Conservation (phyloP, 345 rosid genomes). For the Citrus maxima region DNA sequence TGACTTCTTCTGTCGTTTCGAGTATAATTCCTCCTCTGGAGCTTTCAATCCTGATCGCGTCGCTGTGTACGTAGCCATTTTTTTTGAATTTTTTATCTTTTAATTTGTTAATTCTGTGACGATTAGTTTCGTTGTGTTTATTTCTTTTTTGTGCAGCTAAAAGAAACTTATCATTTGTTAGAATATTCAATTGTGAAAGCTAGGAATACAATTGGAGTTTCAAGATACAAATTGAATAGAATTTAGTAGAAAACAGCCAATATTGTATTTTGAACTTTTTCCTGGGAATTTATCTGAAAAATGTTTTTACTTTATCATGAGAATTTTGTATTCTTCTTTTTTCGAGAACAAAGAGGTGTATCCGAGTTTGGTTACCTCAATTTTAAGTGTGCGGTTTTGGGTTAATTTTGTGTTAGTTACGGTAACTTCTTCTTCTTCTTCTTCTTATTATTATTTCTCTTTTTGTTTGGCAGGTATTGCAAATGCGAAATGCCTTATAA, state of each 20-base stretch:
- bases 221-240: neutral
- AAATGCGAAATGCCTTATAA: slow-evolving; percentile 99
- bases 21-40: slow-evolving; percentile 83
- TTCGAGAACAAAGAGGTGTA: neutral
- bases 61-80: slow-evolving; percentile 64
- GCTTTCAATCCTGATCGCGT: slow-evolving; percentile 91
- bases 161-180: neutral
- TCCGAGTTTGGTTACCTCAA: neutral
- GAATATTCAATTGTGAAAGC: neutral
- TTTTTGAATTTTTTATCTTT: neutral
- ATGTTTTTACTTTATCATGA: neutral
- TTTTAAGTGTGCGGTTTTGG: neutral
- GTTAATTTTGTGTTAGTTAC: neutral
- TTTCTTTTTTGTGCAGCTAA: neutral
- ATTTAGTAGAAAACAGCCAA: neutral
- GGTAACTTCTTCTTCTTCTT: neutral
- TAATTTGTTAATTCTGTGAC: neutral
- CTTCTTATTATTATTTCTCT: no score
- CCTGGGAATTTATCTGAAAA: neutral
- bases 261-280: neutral
- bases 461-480: slow-evolving; percentile 63
- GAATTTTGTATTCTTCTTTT: neutral
- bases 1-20: slow-evolving; percentile 97
- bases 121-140: neutral
- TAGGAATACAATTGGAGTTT: neutral